Base-by-base conservation (phyloP, 2,329 filamentous ascomycete species). In the Neofusicoccum umdonicola region DNA sequence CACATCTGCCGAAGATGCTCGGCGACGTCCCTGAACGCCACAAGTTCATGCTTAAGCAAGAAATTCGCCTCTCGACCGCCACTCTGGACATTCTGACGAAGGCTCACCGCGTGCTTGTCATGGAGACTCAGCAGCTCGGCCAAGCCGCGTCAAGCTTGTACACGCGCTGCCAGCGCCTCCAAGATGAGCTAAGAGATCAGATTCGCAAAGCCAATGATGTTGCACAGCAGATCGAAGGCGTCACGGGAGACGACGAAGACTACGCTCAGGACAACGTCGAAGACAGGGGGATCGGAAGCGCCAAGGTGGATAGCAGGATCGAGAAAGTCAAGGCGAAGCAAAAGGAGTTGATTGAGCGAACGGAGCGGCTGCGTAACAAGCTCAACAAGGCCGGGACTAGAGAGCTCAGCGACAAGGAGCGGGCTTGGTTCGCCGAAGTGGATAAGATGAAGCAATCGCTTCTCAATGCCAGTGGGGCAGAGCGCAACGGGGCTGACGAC, bases 91-190 rank as follows among this genome's bases (percentile, higher is more conserved):
- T 92, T 42, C 85, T 94, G 68, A 90, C 89, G 34, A 87, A 91
- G 66, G 87, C 87, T 0, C 91, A 94, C 74, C 87, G 89, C 71
- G 80, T 90, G 4, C 81, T 93, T 5, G 87, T 87, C 67, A 83
- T 85, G 9, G 90, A 93, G 75, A 92, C 89, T 0, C 83, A 89
- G 69, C 82, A 82, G 11, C 82, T 93, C 11, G 89, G 90, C 15
- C 79, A 85, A 48, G 90, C 89, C 1, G 90, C 89, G 0, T 86
- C 90, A 1, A 89, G 92, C 70, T 80, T 93, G 5, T 93, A 93
- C 77, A 82, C 88, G 31, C 84, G 88, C 63, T 91, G 90, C 67
- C 85, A 90, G 69, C 82, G 87, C 51, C 81, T 93, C 31, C 87
- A 89, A 70, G 80, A 82, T 17, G 90, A 93, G 71, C 82, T 93